A percentile compares a stretch with the other conserved stretches of the same genome.
Conservation (phyloP, 768 basidiomycete species). For the Phlebiopsis flavidoalba region DNA sequence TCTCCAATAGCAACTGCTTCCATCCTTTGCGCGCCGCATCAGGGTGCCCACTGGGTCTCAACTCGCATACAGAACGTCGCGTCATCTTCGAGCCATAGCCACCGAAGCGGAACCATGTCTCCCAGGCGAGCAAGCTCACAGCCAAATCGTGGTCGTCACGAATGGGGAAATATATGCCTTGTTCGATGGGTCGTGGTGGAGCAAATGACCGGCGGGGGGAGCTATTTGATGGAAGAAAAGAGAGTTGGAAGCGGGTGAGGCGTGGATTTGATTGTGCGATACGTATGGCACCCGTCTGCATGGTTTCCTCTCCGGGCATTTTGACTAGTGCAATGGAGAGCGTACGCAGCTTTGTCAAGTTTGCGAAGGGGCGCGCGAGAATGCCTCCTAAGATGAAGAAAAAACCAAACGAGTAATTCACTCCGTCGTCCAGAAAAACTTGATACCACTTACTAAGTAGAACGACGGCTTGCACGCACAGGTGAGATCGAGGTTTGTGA, state of each 20-base stretch:
- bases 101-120: conserved; percentile 43
- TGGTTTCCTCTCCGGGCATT: conserved; percentile 57
- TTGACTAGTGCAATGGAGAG: conserved; percentile 62
- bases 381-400: conserved; percentile 40
- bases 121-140: conserved; percentile 42
- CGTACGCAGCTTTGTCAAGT: conserved; percentile 58
- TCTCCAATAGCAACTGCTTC: conserved; percentile 46
- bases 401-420: neutral
- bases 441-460: conserved; percentile 47
- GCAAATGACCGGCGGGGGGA: conserved; percentile 44
- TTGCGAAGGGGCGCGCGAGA: conserved; percentile 54
- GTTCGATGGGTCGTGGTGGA: conserved; percentile 33
- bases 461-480: conserved; percentile 69
- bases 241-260: conserved; percentile 56
- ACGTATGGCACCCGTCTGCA: conserved; percentile 52
- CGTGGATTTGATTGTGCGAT: conserved; percentile 66
- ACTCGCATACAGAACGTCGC: conserved; percentile 27
- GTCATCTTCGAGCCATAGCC: conserved; percentile 26
- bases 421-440: neutral
- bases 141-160: conserved; percentile 66
- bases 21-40: conserved; percentile 35
- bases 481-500: conserved; percentile 59
- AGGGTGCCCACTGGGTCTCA: conserved; percentile 31
- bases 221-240: conserved; percentile 50
- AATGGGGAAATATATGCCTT: conserved; percentile 53